Evolutionary conservation across 2,329 filamentous ascomycete genomes (phyloP).

Genomic region (Coniochaeta ligniaria): DNA sequence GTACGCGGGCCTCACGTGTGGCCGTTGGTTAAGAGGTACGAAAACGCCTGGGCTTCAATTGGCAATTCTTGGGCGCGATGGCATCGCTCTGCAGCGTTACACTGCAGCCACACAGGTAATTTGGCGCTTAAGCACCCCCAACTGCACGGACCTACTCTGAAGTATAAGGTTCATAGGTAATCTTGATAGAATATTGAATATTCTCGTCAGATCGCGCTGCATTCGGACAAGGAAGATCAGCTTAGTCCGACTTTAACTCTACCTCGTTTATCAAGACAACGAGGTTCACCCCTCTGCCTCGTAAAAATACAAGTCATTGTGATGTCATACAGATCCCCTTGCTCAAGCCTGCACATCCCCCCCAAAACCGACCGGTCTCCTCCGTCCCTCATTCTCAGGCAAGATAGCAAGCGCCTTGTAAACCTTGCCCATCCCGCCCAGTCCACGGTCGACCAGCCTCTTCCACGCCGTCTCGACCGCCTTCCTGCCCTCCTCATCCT

Average conservation of each 20-base stretch:
- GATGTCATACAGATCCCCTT: background rate
- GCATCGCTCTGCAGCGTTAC: background rate
- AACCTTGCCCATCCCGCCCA: conserved; percentile 83
- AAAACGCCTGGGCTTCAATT: background rate
- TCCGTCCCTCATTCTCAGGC: conserved; percentile 66
- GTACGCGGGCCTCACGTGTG: background rate
- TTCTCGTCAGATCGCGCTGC: background rate
- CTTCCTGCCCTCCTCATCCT: conserved; percentile 18
- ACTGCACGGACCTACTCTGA: background rate
- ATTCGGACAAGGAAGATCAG: background rate
- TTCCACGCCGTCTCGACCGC: conserved; percentile 68
- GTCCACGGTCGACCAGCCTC: conserved; percentile 74
- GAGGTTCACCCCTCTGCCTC: background rate
- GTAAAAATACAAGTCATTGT: too few relatives aligned
- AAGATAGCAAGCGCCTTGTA: conserved; percentile 92
- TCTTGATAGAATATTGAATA: background rate
- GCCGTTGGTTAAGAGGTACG: background rate
- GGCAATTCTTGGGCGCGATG: background rate
- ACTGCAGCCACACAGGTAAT: background rate
- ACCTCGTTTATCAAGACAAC: background rate
- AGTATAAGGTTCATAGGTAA: too few relatives aligned
- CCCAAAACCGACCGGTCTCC: conserved; percentile 86
- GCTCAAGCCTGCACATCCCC: conserved; percentile 47
- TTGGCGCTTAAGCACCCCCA: background rate
- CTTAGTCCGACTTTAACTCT: background rate